Evolutionary conservation across 2,329 filamentous ascomycete species (phyloP).

Genomic region (Colletotrichum liriopes): DNA sequence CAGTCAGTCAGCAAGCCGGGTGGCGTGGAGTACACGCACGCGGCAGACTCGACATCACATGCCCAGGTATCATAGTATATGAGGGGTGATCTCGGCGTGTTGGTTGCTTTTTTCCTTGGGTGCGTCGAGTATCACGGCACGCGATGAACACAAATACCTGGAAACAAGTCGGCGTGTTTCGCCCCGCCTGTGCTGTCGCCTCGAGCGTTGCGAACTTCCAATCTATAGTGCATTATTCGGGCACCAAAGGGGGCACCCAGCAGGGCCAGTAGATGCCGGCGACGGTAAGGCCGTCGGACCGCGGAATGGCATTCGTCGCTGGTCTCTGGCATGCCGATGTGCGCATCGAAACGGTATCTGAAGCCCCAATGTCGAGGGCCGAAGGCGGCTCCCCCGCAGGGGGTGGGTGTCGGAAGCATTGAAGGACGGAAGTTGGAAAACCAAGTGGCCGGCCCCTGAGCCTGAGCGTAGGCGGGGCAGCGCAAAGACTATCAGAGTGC

Average conservation of each 20-base stretch:
- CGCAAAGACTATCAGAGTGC: background rate
- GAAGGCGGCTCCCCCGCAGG: background rate
- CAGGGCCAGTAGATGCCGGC: background rate
- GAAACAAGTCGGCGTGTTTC: background rate
- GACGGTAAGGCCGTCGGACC: background rate
- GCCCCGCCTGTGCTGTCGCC: background rate
- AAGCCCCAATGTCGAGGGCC: constrained; percentile 1
- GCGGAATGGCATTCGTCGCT: background rate
- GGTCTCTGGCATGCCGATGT: background rate
- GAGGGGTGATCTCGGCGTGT: background rate
- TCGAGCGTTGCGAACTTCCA: background rate
- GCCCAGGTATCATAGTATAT: background rate
- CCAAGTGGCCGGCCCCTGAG: background rate
- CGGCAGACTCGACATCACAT: background rate
- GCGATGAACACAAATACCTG: background rate
- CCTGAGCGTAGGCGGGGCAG: background rate
- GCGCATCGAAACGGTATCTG: background rate
- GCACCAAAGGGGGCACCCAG: background rate
- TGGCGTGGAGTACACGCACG: background rate
- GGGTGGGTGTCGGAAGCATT: background rate
- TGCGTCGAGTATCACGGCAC: background rate
- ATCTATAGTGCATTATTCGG: background rate
- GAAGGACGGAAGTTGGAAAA: background rate
- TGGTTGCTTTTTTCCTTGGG: too few species aligned
- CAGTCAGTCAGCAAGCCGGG: background rate